These are phyloP conservation scores for Sphaerosporella brunnea DNA, from an alignment of 495 filamentous ascomycete species.

Conservation along the genomic window DNA sequence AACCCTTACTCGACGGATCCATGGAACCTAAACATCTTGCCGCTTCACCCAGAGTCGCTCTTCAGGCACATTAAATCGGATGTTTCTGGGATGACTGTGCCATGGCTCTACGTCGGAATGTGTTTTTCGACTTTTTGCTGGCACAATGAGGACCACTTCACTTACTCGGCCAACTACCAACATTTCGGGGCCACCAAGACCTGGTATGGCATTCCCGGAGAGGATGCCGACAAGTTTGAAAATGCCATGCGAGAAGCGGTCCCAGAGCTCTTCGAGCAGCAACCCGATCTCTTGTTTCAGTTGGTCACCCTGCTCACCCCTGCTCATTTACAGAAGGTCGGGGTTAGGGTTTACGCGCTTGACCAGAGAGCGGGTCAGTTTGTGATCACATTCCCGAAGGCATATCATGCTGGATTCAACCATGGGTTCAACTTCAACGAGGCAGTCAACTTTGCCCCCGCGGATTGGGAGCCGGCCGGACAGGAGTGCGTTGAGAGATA, in stretches of 20 bases:
- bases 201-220: constrained; percentile 94
- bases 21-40: constrained; percentile 93
- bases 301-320: constrained; percentile 87
- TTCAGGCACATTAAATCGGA: constrained; percentile 96
- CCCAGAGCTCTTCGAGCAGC: constrained; percentile 89
- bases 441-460: constrained; percentile 92
- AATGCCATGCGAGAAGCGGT: constrained; percentile 87
- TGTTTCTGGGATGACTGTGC: constrained; percentile 99
- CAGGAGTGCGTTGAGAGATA: constrained; percentile 71
- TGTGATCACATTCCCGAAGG: constrained; percentile 85
- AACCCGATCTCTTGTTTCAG: constrained; percentile 92
- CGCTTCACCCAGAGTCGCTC: constrained; percentile 75
- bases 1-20: constrained; percentile 73
- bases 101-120: constrained; percentile 99
- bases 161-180: constrained; percentile 97
- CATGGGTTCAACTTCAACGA: constrained; percentile 99
- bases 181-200: constrained; percentile 98
- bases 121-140: constrained; percentile 99
- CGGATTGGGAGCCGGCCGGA: constrained; percentile 92
- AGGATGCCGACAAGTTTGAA: constrained; percentile 87
- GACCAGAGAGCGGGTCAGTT: constrained; percentile 94
- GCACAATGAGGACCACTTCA: constrained; percentile 97
- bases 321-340: constrained; percentile 85
- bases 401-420: constrained; percentile 86
- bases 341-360: constrained; percentile 77